Percentiles rank a stretch among this genome's conserved stretches.
Evolutionary conservation across 2,329 filamentous ascomycete species (phyloP).

Genomic region (Phoma sp.): DNA sequence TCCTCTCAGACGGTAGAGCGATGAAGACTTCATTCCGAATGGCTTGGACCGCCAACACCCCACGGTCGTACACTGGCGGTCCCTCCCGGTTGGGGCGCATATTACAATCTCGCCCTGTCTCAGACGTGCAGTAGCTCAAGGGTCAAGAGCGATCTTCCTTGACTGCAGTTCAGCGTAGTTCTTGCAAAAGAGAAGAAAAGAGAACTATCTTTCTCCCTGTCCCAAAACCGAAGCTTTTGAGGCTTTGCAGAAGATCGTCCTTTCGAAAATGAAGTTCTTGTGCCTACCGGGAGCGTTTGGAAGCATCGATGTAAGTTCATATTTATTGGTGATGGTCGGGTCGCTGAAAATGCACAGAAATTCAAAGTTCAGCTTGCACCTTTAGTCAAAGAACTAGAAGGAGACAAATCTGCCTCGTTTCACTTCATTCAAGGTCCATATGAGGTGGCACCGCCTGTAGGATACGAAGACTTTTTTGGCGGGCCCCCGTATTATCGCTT

Average conservation of each 20-base stretch:
- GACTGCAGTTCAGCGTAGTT: no score
- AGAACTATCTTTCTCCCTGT: no score
- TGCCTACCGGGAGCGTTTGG: slow-evolving; percentile 38
- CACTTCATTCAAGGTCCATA: slow-evolving; percentile 37
- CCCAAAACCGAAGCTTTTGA: no score
- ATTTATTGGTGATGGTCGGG: not conserved
- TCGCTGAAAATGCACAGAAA: slow-evolving; percentile 22
- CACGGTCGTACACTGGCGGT: not conserved
- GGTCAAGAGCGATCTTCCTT: not conserved
- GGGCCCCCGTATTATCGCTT: slow-evolving; percentile 37
- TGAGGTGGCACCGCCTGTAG: slow-evolving; percentile 31
- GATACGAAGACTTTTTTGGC: slow-evolving; percentile 40
- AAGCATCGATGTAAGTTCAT: slow-evolving; percentile 29
- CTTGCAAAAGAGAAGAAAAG: no score
- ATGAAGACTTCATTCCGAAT: slow-evolving; percentile 1
- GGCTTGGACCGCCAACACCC: not conserved
- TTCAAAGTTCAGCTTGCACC: slow-evolving; percentile 39
- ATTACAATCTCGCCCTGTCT: not conserved
- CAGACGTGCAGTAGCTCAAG: no score
- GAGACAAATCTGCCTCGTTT: slow-evolving; percentile 29
- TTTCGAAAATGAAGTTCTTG: slow-evolving; percentile 28
- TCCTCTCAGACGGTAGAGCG: not conserved
- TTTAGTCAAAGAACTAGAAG: slow-evolving; percentile 34
- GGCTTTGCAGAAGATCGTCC: no score
- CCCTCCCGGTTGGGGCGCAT: not conserved